Percentiles rank a stretch among this genome's conserved stretches.
Conservation (phyloP, 169 alveolate species). For the Plasmodium malariae region DNA sequence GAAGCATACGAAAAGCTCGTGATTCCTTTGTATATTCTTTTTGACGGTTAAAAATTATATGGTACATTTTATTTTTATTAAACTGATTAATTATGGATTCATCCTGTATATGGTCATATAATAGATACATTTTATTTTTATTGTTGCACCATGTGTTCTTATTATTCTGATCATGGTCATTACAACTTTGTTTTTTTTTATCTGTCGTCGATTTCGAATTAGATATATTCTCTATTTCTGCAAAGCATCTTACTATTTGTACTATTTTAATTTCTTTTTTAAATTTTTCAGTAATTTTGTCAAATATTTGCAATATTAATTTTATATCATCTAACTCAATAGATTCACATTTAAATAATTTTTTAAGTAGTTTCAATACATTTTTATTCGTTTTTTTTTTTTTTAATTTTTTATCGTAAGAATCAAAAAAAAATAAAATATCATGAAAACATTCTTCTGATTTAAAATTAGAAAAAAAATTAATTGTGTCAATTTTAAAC, state of each 20-base stretch:
- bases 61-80: constrained; percentile 15
- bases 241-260: constrained; percentile 20
- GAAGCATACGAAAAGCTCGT: constrained; percentile 4
- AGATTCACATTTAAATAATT: constrained; percentile 54
- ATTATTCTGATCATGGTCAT: no score
- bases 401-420: constrained; percentile 56
- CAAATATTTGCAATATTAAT: constrained; percentile 31
- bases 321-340: constrained; percentile 35
- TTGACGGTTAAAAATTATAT: constrained; percentile 6
- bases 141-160: no score
- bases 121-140: no score
- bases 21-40: background rate
- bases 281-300: constrained; percentile 24
- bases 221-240: background rate
- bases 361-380: constrained; percentile 2
- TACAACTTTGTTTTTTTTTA: no score
- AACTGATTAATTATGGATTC: no score
- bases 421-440: constrained; percentile 60
- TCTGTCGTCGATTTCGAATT: background rate
- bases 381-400: constrained; percentile 9
- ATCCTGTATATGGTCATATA: background rate
- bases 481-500: constrained; percentile 50
- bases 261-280: constrained; percentile 38
- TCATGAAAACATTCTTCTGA: constrained; percentile 20
- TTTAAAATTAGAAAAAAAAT: constrained; percentile 17